Evolutionary conservation across 345 rosid genomes (phyloP).

Genomic region (Brassica cretica): DNA sequence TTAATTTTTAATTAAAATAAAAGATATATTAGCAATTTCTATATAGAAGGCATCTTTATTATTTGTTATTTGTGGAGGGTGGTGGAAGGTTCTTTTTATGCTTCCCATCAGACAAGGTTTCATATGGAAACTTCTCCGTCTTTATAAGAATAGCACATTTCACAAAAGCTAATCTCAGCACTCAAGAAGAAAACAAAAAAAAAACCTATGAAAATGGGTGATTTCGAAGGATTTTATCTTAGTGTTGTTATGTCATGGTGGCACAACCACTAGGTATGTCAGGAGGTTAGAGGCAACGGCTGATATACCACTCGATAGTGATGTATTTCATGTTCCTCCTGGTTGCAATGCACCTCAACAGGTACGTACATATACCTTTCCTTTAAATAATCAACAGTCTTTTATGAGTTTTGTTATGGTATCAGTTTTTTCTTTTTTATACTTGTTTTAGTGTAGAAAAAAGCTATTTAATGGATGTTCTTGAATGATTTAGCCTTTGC

Average conservation of each 20-base stretch:
- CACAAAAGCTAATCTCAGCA: neutral
- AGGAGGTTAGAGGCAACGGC: slow-evolving; percentile 46
- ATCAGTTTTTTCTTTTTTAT: neutral
- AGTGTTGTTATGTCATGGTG: slow-evolving; percentile 55
- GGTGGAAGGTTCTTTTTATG: neutral
- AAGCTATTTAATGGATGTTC: neutral
- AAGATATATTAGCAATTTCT: too few species aligned
- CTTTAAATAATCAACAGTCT: neutral
- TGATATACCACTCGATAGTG: too few species aligned
- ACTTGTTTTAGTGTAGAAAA: neutral
- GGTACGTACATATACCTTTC: neutral
- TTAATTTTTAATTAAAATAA: too few species aligned
- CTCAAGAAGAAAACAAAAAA: neutral
- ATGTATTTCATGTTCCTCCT: too few species aligned
- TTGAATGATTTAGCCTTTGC: neutral
- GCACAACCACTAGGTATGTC: slow-evolving; percentile 59
- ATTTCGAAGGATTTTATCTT: neutral
- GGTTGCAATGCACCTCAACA: too few species aligned
- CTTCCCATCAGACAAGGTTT: neutral
- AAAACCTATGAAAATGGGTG: slow-evolving; percentile 15
- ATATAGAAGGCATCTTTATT: too few species aligned
- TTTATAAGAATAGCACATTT: neutral
- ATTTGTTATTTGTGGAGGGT: neutral
- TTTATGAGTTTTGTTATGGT: neutral
- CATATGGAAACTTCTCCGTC: neutral